Evolutionary conservation across 225 moss, liverwort and hornwort genomes (phyloP).

Genomic region (Rhytidiadelphus loreus): DNA sequence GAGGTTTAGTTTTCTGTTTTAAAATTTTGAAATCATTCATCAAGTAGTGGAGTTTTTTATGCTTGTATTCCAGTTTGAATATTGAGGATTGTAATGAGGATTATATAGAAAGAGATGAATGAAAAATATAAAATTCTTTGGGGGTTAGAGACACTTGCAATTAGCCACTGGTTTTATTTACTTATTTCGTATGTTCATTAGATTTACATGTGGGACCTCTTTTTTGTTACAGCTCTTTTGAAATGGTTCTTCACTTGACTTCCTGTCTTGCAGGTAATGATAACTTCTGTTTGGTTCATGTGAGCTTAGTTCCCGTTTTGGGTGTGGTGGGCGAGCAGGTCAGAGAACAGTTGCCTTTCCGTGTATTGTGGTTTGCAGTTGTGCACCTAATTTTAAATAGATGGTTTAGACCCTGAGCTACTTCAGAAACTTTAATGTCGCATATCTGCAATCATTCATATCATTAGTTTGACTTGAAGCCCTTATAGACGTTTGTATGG

Average conservation of each 20-base stretch:
- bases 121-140: not conserved
- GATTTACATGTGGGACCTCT: not conserved
- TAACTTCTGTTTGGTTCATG: slow-evolving; percentile 87
- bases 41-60: not conserved
- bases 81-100: not conserved
- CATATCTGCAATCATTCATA: not conserved
- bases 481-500: not conserved
- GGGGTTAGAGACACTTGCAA: not conserved
- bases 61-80: not conserved
- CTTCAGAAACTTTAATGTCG: not conserved
- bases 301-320: slow-evolving; percentile 93
- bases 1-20: not conserved
- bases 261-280: slow-evolving; percentile 37
- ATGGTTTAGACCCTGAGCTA: not conserved
- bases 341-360: not conserved
- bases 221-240: not conserved
- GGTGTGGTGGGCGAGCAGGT: slow-evolving; percentile 97
- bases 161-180: not conserved
- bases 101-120: not conserved
- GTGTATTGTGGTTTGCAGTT: not conserved
- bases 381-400: not conserved
- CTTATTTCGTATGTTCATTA: not conserved
- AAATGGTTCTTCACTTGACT: not conserved
- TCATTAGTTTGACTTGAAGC: not conserved
- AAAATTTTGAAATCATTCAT: not conserved